Base-by-base conservation (phyloP, 345 rosid genomes). In the Salix purpurea region DNA sequence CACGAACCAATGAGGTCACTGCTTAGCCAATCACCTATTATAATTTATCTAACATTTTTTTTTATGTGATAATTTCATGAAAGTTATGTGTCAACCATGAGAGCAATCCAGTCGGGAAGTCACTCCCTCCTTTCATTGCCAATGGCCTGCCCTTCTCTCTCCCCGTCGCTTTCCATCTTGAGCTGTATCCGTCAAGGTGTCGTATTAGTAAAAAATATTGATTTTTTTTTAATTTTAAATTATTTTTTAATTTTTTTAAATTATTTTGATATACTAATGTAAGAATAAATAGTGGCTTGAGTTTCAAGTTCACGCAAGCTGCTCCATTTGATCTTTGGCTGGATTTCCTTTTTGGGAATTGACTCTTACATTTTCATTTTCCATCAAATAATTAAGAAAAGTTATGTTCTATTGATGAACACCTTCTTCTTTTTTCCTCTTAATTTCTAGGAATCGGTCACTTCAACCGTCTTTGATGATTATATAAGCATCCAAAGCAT, bases 141-240 rank as follows among this genome's bases (percentile, higher is more conserved):
- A 71, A 34, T 72, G 62, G 62, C 62, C 8, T 80, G 42, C 46
- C 16, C 5, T 42, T 60, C 54, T 71, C 67, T 65, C 67, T 54
- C 30, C 62, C 7, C 48, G 70, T 70, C 60, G 44, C 34, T 50
- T 19, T 78, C 70, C 11, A 69, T 62, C 58, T 50, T 73, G 60
- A 77, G 80, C 75, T 67, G 78, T 81, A 60, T 76, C 64, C 30
- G 74, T 76, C 77, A 67, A 21, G 40, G 21, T 14, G 58, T 76
- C 61, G 26, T 34, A 66, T 44, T 44, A 44, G 32, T 30, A 3
- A 30, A 3, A 30, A 30, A 30, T 3, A 30, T 30, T 30, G 32
- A 30, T 30, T 30, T 30, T 30, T 30, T 32, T 32, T 32, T 30
- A 26, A 32, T 32, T 32, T 32, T 32, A 32, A 32, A 32, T 32